phyloP scores from a whole-genome alignment of 768 basidiomycete genomes.

The Xerocomus potaroensis region DNA sequence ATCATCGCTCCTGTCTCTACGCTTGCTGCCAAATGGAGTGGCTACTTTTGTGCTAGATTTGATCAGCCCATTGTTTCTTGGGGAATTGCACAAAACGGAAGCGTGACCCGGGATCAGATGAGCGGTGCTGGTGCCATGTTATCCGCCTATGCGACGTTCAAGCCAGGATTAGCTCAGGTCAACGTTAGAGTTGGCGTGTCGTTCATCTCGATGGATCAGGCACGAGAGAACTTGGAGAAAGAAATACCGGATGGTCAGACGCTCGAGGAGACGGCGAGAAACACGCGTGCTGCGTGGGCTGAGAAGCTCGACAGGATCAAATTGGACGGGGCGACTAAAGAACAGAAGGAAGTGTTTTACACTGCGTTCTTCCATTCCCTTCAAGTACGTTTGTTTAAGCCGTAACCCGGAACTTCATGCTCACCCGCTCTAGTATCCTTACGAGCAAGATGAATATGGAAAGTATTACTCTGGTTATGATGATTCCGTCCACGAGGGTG shows the following conservation, averaged over 20 bases:
- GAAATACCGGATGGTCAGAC: slow-evolving; percentile 45
- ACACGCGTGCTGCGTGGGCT: slow-evolving; percentile 50
- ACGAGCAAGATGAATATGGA: slow-evolving; percentile 64
- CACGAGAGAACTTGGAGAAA: slow-evolving; percentile 45
- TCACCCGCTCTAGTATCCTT: slow-evolving; percentile 56
- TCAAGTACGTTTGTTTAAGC: slow-evolving; percentile 39
- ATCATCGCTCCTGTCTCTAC: slow-evolving; percentile 58
- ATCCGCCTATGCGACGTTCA: slow-evolving; percentile 50
- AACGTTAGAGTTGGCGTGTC: slow-evolving; percentile 65
- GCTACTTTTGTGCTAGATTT: slow-evolving; percentile 58
- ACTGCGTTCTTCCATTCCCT: slow-evolving; percentile 62
- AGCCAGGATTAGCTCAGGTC: slow-evolving; percentile 31
- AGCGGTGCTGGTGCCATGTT: slow-evolving; percentile 41
- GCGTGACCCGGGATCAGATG: slow-evolving; percentile 25
- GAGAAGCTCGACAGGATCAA: slow-evolving; percentile 52
- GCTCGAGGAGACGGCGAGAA: slow-evolving; percentile 48
- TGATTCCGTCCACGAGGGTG: slow-evolving; percentile 54
- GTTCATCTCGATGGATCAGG: slow-evolving; percentile 70
- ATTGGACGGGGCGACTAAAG: slow-evolving; percentile 45
- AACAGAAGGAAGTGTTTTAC: slow-evolving; percentile 49
- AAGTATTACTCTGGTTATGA: slow-evolving; percentile 78
- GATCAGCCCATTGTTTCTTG: slow-evolving; percentile 39
- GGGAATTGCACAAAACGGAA: slow-evolving; percentile 50
- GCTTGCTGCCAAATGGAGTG: slow-evolving; percentile 35
- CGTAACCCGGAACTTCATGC: not conserved